Percentiles rank a stretch among this genome's conserved stretches.
Evolutionary conservation across 768 basidiomycete genomes (phyloP).

Genomic region (Udeniomyces megalosporus): DNA sequence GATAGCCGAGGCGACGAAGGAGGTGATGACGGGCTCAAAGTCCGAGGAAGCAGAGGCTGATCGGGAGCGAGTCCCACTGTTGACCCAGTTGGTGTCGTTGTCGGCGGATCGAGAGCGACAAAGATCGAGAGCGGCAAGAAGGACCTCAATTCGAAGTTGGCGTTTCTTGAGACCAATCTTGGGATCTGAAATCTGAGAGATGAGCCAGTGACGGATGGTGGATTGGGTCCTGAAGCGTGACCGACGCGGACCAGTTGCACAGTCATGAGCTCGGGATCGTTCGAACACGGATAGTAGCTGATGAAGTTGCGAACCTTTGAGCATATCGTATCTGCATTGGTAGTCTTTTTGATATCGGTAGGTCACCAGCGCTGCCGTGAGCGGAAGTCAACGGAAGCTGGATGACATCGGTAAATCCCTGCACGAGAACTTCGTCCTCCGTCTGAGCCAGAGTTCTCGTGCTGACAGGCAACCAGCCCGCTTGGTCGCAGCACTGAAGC

Average conservation of each 20-base stretch:
- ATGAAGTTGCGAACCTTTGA: no score
- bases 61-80: no score
- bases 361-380: background rate
- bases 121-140: slow-evolving; percentile 57
- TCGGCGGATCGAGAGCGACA: slow-evolving; percentile 39
- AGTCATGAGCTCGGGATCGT: background rate
- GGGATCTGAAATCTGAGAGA: slow-evolving; percentile 50
- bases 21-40: slow-evolving; percentile 53
- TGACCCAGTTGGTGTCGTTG: slow-evolving; percentile 24
- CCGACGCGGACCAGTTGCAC: background rate
- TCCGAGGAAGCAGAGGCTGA: slow-evolving; percentile 24
- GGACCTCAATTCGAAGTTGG: slow-evolving; percentile 54
- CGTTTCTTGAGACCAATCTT: slow-evolving; percentile 47
- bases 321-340: slow-evolving; percentile 35
- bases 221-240: slow-evolving; percentile 41
- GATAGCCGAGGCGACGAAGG: slow-evolving; percentile 62
- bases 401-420: slow-evolving; percentile 58
- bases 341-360: background rate
- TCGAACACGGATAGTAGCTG: background rate
- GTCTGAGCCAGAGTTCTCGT: slow-evolving; percentile 38
- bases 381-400: slow-evolving; percentile 27
- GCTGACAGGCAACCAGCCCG: slow-evolving; percentile 54
- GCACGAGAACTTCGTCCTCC: slow-evolving; percentile 53
- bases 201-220: slow-evolving; percentile 63
- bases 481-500: slow-evolving; percentile 59